phyloP scores from a whole-genome alignment of 257 asterid genomes.

The Lithospermum erythrorhizon region DNA sequence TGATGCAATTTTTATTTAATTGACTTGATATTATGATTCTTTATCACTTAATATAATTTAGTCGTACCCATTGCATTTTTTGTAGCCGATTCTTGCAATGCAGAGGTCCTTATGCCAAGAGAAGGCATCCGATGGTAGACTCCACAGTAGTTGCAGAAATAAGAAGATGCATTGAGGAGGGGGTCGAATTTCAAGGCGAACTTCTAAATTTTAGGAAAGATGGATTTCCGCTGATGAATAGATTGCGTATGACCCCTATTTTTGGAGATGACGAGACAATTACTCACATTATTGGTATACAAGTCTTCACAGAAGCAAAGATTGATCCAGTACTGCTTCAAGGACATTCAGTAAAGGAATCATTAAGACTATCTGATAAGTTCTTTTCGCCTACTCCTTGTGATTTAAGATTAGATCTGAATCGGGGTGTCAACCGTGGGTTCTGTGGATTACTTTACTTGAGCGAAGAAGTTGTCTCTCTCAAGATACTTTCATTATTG shows the following conservation, averaged over 20 bases:
- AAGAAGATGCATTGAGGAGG: conserved; percentile 37
- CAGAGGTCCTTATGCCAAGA: conserved; percentile 45
- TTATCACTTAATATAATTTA: not conserved
- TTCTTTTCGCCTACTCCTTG: conserved; percentile 37
- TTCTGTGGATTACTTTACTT: conserved; percentile 58
- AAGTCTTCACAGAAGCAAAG: conserved; percentile 50
- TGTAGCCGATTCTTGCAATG: conserved; percentile 45
- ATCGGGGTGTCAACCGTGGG: conserved; percentile 42
- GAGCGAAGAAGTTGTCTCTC: conserved; percentile 69
- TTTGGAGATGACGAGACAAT: conserved; percentile 35
- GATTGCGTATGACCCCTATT: conserved; percentile 40
- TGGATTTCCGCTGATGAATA: conserved; percentile 45
- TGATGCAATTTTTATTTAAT: not conserved
- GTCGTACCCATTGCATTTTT: not conserved
- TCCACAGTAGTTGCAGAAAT: conserved; percentile 42
- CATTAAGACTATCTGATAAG: conserved; percentile 34
- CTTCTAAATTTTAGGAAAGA: conserved; percentile 44
- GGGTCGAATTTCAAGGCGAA: conserved; percentile 45
- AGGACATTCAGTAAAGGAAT: conserved; percentile 55
- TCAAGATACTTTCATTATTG: conserved; percentile 52
- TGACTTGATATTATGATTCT: not conserved
- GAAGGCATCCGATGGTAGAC: conserved; percentile 37
- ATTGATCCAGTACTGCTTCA: conserved; percentile 81
- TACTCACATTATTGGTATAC: conserved; percentile 66
- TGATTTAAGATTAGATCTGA: conserved; percentile 27